Percentiles rank a stretch among this genome's conserved stretches.
phyloP scores from a whole-genome alignment of 23 red algal genomes.

The Gracilaria vermiculophylla region DNA sequence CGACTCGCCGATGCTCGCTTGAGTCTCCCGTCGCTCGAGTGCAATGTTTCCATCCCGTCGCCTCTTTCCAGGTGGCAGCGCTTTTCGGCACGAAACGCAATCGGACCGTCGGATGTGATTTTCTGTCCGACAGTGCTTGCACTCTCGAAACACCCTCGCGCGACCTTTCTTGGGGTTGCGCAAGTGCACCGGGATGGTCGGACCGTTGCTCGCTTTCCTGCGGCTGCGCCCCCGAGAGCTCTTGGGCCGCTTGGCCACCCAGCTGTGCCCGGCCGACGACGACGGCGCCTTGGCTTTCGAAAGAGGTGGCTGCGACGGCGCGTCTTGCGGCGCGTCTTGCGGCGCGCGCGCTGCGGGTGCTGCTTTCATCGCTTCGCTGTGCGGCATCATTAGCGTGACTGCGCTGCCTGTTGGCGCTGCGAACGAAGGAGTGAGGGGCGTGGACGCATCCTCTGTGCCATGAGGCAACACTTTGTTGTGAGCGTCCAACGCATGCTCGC shows the following conservation, averaged over 20 bases:
- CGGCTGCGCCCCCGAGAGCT: not conserved
- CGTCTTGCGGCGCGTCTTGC: not conserved
- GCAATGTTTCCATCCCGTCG: slow-evolving; percentile 22
- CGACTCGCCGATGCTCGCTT: not conserved
- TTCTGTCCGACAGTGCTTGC: slow-evolving; percentile 18
- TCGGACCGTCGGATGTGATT: slow-evolving; percentile 54
- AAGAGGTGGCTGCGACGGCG: not conserved
- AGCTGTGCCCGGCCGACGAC: not conserved
- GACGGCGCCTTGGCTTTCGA: not conserved
- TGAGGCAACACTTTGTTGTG: not conserved
- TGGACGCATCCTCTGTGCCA: not conserved
- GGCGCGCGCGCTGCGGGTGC: not conserved
- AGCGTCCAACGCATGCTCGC: not conserved
- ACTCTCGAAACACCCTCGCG: slow-evolving; percentile 49
- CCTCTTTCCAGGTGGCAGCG: slow-evolving; percentile 49
- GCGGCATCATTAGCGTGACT: not conserved
- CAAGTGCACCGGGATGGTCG: slow-evolving; percentile 39
- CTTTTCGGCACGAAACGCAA: slow-evolving; percentile 11
- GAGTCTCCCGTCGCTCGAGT: not conserved
- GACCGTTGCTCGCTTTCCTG: not conserved
- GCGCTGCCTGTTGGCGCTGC: not conserved
- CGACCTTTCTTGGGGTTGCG: slow-evolving; percentile 61
- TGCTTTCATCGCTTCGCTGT: not conserved
- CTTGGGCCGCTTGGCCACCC: not conserved
- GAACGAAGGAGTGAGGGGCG: not conserved